Conservation (phyloP, 495 filamentous ascomycete species). For the Neurospora terricola region DNA sequence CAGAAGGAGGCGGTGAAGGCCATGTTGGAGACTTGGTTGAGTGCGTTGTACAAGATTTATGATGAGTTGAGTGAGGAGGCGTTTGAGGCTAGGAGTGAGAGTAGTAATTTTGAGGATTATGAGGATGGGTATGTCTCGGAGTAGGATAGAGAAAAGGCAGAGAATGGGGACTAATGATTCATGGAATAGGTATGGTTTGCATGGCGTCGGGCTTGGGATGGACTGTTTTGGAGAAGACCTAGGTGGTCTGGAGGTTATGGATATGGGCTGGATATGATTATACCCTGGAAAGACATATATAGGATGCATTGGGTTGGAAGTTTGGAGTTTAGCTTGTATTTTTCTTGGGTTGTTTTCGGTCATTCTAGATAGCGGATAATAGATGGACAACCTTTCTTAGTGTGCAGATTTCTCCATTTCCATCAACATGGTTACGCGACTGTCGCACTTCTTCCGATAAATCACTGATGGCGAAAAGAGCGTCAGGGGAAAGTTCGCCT, state of each 20-base stretch:
- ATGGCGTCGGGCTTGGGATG: neutral
- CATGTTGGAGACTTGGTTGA: slow-evolving; percentile 37
- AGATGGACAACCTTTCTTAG: too few species aligned
- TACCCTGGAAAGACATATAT: neutral
- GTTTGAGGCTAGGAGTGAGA: neutral
- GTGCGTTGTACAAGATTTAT: slow-evolving; percentile 31
- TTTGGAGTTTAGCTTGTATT: neutral
- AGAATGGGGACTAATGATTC: neutral
- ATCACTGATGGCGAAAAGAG: neutral
- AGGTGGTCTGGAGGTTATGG: neutral
- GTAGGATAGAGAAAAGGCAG: slow-evolving; percentile 11
- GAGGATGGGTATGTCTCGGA: slow-evolving; percentile 9
- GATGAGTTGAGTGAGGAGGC: slow-evolving; percentile 13
- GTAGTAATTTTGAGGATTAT: slow-evolving; percentile 7
- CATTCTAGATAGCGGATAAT: neutral
- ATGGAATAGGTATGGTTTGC: neutral
- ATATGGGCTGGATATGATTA: neutral
- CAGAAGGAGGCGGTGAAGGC: slow-evolving; percentile 8
- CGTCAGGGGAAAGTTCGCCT: neutral
- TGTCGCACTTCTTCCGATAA: too few species aligned
- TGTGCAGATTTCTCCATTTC: too few species aligned
- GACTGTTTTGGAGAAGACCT: neutral
- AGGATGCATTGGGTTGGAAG: neutral
- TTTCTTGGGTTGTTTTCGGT: neutral
- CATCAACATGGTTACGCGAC: too few species aligned